Base-by-base conservation (phyloP, 768 basidiomycete genomes). In the Strobilomyces confusus region DNA sequence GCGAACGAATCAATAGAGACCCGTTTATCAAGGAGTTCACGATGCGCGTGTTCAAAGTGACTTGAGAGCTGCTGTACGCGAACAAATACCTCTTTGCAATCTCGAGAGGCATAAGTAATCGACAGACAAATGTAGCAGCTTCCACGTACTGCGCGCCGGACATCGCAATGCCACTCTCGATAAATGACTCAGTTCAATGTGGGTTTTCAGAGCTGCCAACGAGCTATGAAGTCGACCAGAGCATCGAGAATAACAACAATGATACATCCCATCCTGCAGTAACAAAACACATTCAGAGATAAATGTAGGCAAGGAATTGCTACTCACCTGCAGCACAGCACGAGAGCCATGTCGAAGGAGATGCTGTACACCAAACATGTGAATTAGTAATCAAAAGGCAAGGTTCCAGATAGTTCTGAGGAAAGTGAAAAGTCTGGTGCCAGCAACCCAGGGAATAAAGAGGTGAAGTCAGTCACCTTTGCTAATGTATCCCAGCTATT, bases 141-240 rank as follows among this genome's bases (percentile, higher is more conserved):
- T 20, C 14, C 36, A 59, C 65, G 2, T 56, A 69, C 68, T 62
- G n/a, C 48, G 55, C 2, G 56, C 55, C 0, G 66, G 69, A 50
- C 68, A 69, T 20, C 32, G 38, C 11, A 69, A n/a, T n/a, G 61
- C 37, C 5, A 69, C 51, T 25, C 68, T 59, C 17, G 68, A 69
- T 26, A 69, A 9, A 37, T 69, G 68, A 25, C 68, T 69, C 19
- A 71, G 60, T 20, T 71, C 63, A 1, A 71, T 50, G 32, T 69
- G 68, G 2, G 48, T 55, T 38, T 59, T 66, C 32, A 69, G 17
- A n/a, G 54, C 60, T 3, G 23, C 29, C 19, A 32, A 36, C 3
- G 69, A 59, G 19, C 11, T 33, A 29, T 69, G 68, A 19, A 57
- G 7, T 25, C 68, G 61, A 9, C 69, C 68, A 41, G 68, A 55